phyloP scores from a whole-genome alignment of 768 basidiomycete genomes.

The Mycena epipterygia region DNA sequence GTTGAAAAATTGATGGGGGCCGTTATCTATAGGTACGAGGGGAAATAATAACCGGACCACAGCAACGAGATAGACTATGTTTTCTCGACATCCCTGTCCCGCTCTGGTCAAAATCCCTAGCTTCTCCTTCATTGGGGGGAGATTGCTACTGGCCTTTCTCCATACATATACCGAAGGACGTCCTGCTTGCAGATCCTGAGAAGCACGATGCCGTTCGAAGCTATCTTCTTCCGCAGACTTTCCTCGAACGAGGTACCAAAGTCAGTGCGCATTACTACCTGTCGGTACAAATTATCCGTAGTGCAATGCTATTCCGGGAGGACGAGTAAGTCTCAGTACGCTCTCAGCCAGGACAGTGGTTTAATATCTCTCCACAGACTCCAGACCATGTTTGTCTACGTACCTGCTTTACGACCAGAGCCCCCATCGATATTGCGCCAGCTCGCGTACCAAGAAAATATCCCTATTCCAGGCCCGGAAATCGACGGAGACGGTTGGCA shows the following conservation, averaged over 20 bases:
- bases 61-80: background rate
- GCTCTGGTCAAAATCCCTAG: constrained; percentile 12
- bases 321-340: background rate
- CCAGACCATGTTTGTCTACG: constrained; percentile 41
- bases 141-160: constrained; percentile 23
- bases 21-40: constrained; percentile 12
- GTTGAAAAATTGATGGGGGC: background rate
- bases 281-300: constrained; percentile 12
- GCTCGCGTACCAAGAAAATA: constrained; percentile 61
- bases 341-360: background rate
- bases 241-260: constrained; percentile 19
- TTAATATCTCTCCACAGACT: constrained; percentile 36
- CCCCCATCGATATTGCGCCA: constrained; percentile 62
- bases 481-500: constrained; percentile 69
- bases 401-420: constrained; percentile 61
- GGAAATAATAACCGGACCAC: constrained; percentile 12
- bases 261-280: constrained; percentile 22
- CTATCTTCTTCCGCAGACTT: constrained; percentile 29
- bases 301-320: constrained; percentile 5
- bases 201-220: background rate
- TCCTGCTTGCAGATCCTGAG: constrained; percentile 6
- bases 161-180: constrained; percentile 14
- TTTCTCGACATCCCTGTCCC: constrained; percentile 26
- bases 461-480: constrained; percentile 59
- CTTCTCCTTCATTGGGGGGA: background rate